Base-by-base conservation (phyloP, 257 asterid species). In the Cruciata laevipes region DNA sequence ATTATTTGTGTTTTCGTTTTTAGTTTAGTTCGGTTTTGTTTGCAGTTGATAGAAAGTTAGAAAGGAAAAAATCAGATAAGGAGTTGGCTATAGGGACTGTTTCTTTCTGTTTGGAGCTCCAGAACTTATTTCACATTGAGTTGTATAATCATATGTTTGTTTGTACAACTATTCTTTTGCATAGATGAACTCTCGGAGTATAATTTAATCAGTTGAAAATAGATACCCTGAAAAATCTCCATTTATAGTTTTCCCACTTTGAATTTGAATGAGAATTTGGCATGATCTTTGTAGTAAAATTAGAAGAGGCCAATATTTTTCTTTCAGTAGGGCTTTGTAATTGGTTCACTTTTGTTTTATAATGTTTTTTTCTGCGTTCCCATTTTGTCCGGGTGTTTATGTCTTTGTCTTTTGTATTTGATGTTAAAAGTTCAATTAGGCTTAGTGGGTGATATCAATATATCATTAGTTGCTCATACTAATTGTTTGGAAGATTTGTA, bases 1-100 rank as follows among this genome's bases (percentile, higher is more conserved):
- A 44, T 52, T 52, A 12, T 32, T 5, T 66, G 40, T 49, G 9
- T 30, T 55, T 35, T 14, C 16, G 40, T 25, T 35, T 35, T 35
- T 35, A 31, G n/a, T 10, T 10, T 27, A 6, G 2, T 44, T 23
- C 60, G 61, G 51, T 51, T 67, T 55, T 51, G 49, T 32, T 67
- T 52, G 2, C 31, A 6, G 20, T 52, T 66, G 60, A 44, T 44
- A 11, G 38, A 6, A 66, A 27, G 42, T 51, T 18, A n/a, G 18
- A 27, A 30, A 16, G 37, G 31, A 1, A 27, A 17, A 18, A 32
- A 25, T 8, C 7, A 49, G 32, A 20, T n/a, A 32, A n/a, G n/a
- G 24, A 58, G n/a, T 65, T 65, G 69, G 60, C 33, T 17, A 16
- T 14, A 16, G 60, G 44, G 60, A 30, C 31, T 66, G 32, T 66